Percentiles rank a stretch among this genome's conserved stretches.
phyloP scores from a whole-genome alignment of 75 land plant genomes.

The Sequoia sempervirens region DNA sequence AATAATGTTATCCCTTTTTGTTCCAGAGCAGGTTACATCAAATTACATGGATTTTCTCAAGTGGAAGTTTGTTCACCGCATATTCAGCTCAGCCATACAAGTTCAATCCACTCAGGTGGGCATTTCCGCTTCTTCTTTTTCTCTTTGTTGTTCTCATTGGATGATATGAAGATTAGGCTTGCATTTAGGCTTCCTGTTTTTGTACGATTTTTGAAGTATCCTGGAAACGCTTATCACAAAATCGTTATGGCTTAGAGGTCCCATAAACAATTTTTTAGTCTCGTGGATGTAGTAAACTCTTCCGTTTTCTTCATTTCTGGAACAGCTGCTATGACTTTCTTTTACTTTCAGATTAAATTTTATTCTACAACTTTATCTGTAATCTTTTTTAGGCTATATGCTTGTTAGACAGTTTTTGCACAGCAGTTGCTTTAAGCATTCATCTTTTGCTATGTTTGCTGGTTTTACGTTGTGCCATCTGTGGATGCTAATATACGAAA shows the following conservation, averaged over 20 bases:
- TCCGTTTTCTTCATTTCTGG: not conserved
- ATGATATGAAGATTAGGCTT: not conserved
- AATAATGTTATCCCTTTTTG: constrained; percentile 28
- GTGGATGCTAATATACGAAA: not conserved
- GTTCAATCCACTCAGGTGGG: constrained; percentile 75
- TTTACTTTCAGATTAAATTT: not conserved
- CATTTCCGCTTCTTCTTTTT: not conserved
- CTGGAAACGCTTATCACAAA: not conserved
- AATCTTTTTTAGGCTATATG: not conserved
- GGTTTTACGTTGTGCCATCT: not conserved
- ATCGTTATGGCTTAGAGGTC: not conserved
- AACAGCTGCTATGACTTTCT: not conserved
- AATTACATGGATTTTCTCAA: constrained; percentile 51
- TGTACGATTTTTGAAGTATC: not conserved
- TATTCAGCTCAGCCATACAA: constrained; percentile 68
- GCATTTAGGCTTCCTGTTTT: not conserved
- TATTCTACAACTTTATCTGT: not conserved
- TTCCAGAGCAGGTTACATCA: constrained; percentile 44
- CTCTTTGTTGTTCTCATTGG: not conserved
- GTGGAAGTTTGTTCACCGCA: constrained; percentile 60
- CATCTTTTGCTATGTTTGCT: not conserved
- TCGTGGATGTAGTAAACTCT: not conserved
- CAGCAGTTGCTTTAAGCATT: not conserved
- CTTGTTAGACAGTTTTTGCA: not conserved
- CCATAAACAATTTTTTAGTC: too few species aligned